Base-by-base conservation (phyloP, 495 filamentous ascomycete species). In the Neurospora pannonica region DNA sequence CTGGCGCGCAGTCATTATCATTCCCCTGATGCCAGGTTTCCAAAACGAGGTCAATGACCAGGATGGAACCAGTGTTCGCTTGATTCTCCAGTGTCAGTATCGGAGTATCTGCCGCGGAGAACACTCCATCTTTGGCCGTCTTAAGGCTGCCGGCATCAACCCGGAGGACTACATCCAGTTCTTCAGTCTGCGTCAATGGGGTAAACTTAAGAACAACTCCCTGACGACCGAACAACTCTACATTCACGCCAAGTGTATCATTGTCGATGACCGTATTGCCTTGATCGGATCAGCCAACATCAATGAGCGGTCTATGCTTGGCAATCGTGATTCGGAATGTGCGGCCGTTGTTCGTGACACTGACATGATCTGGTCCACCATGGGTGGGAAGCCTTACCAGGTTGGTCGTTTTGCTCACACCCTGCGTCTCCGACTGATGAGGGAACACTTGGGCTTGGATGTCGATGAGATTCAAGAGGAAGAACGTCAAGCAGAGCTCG, bases 251-350 rank as follows among this genome's bases (percentile, higher is more conserved):
- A 99, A 99, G 79, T 94, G 91, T 77, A 98, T 98, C 89, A 88
- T 99, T 73, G 96, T 97, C 5, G 96, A 99, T 81, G 96, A 99
- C 78, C 89, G 95, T 39, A 89, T 94, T 76, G 95, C 91, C 31
- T 91, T 99, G 72, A 99, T 99, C 78, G 96, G 96, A 21, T 98
- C 95, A 46, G 97, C 96, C 37, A 99, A 99, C 79, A 99, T 99
- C 85, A 99, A 99, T 78, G 96, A 99, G 80, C 92, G 96, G 38
- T 98, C 95, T 15, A 95, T 99, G 94, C 79, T 97, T 28, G 96
- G 96, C 42, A 89, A 88, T 21, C 87, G 97, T 75, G 96, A 99
- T 81, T 97, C 94, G 1, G 96, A 99, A 80, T 91, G 93, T 71
- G 97, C 97, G 4, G 90, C 95, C 7, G 87, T 99, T 24, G 93